Conservation (phyloP, 352 stramenopile species). For the Globisporangium okanoganense region DNA sequence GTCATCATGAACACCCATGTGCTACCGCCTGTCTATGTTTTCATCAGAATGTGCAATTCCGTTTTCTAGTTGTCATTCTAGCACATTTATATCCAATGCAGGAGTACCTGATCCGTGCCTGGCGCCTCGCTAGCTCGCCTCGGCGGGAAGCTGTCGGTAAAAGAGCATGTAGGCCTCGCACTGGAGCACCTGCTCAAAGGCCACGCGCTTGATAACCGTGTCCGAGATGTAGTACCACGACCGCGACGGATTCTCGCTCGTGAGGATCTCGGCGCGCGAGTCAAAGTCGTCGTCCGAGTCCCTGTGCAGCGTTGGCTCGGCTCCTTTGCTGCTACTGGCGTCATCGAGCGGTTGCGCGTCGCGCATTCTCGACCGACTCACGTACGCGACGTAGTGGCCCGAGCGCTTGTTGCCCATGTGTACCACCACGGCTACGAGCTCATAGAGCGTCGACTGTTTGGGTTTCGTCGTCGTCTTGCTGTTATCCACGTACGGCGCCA, state of each 20-base stretch:
- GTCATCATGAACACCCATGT: neutral
- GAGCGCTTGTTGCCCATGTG: slow-evolving; percentile 70
- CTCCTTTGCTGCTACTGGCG: neutral
- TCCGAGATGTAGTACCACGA: slow-evolving; percentile 76
- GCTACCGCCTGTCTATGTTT: neutral
- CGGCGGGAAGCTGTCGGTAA: slow-evolving; percentile 36
- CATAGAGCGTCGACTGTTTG: slow-evolving; percentile 34
- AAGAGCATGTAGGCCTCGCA: slow-evolving; percentile 83
- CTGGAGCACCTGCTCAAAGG: slow-evolving; percentile 58
- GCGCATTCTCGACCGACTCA: slow-evolving; percentile 48
- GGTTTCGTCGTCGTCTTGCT: slow-evolving; percentile 14
- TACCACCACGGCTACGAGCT: slow-evolving; percentile 67
- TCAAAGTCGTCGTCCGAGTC: slow-evolving; percentile 25
- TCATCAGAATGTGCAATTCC: neutral
- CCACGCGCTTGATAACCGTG: slow-evolving; percentile 53
- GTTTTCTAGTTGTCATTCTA: neutral
- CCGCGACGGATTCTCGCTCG: slow-evolving; percentile 17
- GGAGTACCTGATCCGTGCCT: neutral
- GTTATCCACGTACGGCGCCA: slow-evolving; percentile 33
- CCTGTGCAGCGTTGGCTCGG: neutral
- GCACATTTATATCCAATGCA: slow-evolving; percentile 3
- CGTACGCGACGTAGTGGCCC: slow-evolving; percentile 70
- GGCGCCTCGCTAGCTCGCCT: neutral
- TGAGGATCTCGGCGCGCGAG: slow-evolving; percentile 21
- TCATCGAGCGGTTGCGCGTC: slow-evolving; percentile 12